These are phyloP conservation scores for Thelephora aurantiotincta DNA, from an alignment of 768 basidiomycete species.

Conservation along the genomic window DNA sequence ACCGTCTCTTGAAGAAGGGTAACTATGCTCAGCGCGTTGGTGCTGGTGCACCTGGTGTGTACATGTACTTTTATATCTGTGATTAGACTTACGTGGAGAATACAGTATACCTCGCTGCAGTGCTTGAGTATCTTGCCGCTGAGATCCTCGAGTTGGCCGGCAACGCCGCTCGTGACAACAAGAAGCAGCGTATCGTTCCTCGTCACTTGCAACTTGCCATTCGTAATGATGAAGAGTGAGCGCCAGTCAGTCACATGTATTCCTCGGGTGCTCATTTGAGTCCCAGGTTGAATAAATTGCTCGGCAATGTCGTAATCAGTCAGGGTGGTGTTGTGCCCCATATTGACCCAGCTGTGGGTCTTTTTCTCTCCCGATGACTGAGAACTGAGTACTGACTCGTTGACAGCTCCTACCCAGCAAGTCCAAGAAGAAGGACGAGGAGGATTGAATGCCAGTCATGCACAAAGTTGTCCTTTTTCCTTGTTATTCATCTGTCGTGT, in stretches of 20 bases:
- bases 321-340: slow-evolving; percentile 80
- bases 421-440: slow-evolving; percentile 32
- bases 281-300: slow-evolving; percentile 56
- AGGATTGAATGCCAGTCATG: slow-evolving; percentile 22
- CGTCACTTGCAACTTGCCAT: slow-evolving; percentile 88
- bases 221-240: slow-evolving; percentile 78
- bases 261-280: neutral
- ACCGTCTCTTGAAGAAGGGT: slow-evolving; percentile 76
- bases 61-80: neutral
- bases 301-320: slow-evolving; percentile 79
- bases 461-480: too few relatives aligned
- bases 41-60: slow-evolving; percentile 71
- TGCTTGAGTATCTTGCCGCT: slow-evolving; percentile 84
- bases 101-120: slow-evolving; percentile 77
- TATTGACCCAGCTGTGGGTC: slow-evolving; percentile 34
- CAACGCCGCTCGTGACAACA: slow-evolving; percentile 70
- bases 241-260: slow-evolving; percentile 1
- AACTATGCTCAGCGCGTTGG: slow-evolving; percentile 85
- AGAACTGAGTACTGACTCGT: neutral
- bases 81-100: neutral
- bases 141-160: slow-evolving; percentile 91
- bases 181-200: slow-evolving; percentile 91
- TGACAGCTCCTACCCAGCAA: slow-evolving; percentile 29
- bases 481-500: too few relatives aligned
- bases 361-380: neutral